Evolutionary conservation across 148 eudicot species (phyloP).

Genomic region (Arbutus unedo): DNA sequence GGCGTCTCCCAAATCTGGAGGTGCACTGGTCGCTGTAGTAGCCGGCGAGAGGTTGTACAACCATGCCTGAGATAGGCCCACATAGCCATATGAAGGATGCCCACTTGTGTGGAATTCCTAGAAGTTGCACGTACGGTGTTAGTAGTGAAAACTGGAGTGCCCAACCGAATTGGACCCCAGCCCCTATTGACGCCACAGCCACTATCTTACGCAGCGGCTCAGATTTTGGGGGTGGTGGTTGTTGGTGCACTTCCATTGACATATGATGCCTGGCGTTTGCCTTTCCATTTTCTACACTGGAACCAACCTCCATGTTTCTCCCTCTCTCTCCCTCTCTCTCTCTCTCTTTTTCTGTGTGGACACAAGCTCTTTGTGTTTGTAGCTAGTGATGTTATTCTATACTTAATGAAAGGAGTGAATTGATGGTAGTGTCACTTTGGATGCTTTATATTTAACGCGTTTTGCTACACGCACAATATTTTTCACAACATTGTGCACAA

Average conservation of each 20-base stretch:
- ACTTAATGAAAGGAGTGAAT: too few relatives aligned
- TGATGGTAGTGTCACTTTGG: too few relatives aligned
- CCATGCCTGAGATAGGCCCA: slow-evolving; percentile 73
- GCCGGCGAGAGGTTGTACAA: slow-evolving; percentile 77
- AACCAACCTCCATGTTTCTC: neutral
- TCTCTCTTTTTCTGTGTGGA: neutral
- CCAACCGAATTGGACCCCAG: slow-evolving; percentile 89
- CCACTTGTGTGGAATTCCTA: slow-evolving; percentile 63
- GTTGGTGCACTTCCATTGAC: neutral
- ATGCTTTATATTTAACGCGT: too few relatives aligned
- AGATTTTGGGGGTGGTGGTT: slow-evolving; percentile 2
- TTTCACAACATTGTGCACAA: too few relatives aligned
- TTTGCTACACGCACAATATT: too few relatives aligned
- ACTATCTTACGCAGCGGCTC: slow-evolving; percentile 36
- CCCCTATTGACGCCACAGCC: slow-evolving; percentile 58
- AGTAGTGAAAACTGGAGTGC: slow-evolving; percentile 73
- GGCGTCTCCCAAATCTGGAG: slow-evolving; percentile 58
- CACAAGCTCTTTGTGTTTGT: neutral
- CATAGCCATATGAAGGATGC: slow-evolving; percentile 76
- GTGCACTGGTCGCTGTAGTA: slow-evolving; percentile 53
- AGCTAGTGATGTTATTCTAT: neutral
- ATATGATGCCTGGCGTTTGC: neutral
- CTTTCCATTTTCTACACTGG: neutral
- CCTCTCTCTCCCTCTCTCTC: neutral
- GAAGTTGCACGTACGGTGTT: slow-evolving; percentile 66